These are phyloP conservation scores for Neurospora sp. DNA, from an alignment of 495 filamentous ascomycete species.

Conservation along the genomic window DNA sequence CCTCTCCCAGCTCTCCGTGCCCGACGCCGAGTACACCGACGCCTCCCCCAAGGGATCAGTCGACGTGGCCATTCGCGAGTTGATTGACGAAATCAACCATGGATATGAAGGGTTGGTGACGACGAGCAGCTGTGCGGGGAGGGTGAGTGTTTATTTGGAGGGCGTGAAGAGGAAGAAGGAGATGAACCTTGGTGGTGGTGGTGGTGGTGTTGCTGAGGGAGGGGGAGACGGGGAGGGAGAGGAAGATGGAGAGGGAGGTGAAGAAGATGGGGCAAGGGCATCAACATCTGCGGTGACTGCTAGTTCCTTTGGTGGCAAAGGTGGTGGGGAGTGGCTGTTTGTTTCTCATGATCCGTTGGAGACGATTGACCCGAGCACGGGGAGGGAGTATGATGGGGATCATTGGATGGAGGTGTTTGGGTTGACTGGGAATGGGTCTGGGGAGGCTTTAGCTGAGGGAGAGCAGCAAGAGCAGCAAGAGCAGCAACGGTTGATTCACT, in stretches of 20 bases:
- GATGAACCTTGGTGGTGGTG: slow-evolving; percentile 5
- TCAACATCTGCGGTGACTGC: slow-evolving; percentile 7
- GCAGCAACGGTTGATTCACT: slow-evolving; percentile 56
- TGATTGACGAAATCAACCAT: slow-evolving; percentile 67
- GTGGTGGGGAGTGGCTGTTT: slow-evolving; percentile 73
- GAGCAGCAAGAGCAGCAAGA: slow-evolving; percentile 6
- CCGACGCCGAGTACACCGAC: slow-evolving; percentile 60
- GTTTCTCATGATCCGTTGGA: slow-evolving; percentile 70
- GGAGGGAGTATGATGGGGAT: slow-evolving; percentile 5
- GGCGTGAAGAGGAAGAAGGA: slow-evolving; percentile 40
- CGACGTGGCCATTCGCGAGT: slow-evolving; percentile 61
- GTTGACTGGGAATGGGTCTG: slow-evolving; percentile 8
- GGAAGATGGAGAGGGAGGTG: not conserved
- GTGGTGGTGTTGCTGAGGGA: not conserved
- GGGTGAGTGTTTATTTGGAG: slow-evolving; percentile 78
- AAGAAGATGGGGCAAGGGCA: slow-evolving; percentile 1
- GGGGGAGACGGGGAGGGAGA: not conserved
- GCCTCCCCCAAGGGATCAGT: slow-evolving; percentile 78
- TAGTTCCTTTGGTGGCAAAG: slow-evolving; percentile 64
- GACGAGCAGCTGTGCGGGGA: slow-evolving; percentile 83
- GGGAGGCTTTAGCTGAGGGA: slow-evolving; percentile 2
- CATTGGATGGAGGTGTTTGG: slow-evolving; percentile 1
- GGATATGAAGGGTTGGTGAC: slow-evolving; percentile 62
- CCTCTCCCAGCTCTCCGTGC: slow-evolving; percentile 50
- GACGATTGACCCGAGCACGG: not conserved